Evolutionary conservation across 1,284 basidiomycete genomes (phyloP).

Genomic region (Ceratobasidium sp.): DNA sequence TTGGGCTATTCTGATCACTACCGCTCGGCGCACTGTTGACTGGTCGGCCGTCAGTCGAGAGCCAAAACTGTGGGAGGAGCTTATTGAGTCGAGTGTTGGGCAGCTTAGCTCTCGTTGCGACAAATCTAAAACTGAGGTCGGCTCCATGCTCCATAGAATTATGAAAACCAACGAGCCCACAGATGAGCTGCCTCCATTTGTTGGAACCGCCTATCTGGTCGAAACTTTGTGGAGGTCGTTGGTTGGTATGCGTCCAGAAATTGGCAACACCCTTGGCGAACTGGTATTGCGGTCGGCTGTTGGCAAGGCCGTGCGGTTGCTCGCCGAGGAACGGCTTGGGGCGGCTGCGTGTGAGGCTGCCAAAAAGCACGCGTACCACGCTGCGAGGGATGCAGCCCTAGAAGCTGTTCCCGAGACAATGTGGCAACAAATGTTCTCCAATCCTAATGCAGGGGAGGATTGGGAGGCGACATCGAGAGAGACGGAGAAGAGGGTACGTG

Average conservation of each 20-base stretch:
- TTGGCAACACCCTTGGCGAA: slow-evolving; percentile 1
- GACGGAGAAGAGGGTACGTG: not conserved
- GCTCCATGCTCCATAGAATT: not conserved
- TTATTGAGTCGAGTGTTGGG: not conserved
- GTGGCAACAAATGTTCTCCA: slow-evolving; percentile 1
- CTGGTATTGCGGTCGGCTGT: not conserved
- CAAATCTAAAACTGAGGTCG: not conserved
- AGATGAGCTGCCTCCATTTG: not conserved
- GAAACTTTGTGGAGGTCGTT: not conserved
- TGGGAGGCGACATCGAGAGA: slow-evolving; percentile 16
- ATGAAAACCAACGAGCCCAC: not conserved
- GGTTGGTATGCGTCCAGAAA: not conserved
- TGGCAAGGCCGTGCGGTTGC: not conserved
- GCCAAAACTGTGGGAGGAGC: slow-evolving; percentile 7
- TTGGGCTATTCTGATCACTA: slow-evolving; percentile 22
- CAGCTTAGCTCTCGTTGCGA: not conserved
- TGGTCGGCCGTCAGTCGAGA: not conserved
- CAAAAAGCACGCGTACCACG: slow-evolving; percentile 10
- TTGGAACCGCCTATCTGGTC: not conserved
- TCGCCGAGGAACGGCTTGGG: not conserved
- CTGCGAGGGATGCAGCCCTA: slow-evolving; percentile 19
- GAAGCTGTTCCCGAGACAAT: slow-evolving; percentile 1
- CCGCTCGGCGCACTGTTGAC: slow-evolving; percentile 1
- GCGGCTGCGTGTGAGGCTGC: not conserved
- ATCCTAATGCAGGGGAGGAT: not conserved